Evolutionary conservation across 257 asterid genomes (phyloP), one percentile per base, ranked within the genome.

Genomic region (Lantana camara): DNA sequence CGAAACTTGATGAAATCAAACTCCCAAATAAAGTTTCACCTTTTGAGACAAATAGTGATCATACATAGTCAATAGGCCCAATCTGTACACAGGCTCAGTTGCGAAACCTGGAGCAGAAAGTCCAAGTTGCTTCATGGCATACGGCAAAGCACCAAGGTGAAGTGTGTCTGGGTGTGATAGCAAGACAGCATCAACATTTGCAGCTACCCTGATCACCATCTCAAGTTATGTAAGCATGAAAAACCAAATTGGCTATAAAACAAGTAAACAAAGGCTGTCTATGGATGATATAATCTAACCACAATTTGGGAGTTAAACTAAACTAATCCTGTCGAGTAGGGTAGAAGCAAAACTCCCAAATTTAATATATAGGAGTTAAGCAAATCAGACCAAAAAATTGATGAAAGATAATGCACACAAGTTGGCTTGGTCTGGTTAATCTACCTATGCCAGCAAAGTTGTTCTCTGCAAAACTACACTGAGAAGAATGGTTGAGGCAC

Each of bases 91-190:
- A 72, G 99, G 99, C 71, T 88, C 99, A 27, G 96, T 90, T 13
- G 97, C 96, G 40, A 84, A 94, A 78, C 90, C 77, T 0, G 97
- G 97, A 72, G 96, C 96, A 72, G 57, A 42, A 57, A 94, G 90
- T 73, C 96, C 97, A 60, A 94, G 69, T 61, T 90, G 83, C 72
- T 86, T 90, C 89, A 84, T 79, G 40, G 99, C 97, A 77, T 90
- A 94, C 2, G 99, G 95, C 71, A 94, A 79, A 48, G 97, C 97
- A 21, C 99, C 97, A 24, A 94, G 89, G 75, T 94, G 99, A 73
- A 90, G 95, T 60, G 95, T 90, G 83, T 94, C 99, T 9, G 96
- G 79, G 75, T 94, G 95, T 42, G 99, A 94, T 50, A 94, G 83
- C 88, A 94, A 75, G 58, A 94, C 96, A 41, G 97, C 97, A 80